These are phyloP conservation scores for Chytriomyces sp. DNA, from an alignment of 192 early-diverging fungal genomes.

Conservation along the genomic window DNA sequence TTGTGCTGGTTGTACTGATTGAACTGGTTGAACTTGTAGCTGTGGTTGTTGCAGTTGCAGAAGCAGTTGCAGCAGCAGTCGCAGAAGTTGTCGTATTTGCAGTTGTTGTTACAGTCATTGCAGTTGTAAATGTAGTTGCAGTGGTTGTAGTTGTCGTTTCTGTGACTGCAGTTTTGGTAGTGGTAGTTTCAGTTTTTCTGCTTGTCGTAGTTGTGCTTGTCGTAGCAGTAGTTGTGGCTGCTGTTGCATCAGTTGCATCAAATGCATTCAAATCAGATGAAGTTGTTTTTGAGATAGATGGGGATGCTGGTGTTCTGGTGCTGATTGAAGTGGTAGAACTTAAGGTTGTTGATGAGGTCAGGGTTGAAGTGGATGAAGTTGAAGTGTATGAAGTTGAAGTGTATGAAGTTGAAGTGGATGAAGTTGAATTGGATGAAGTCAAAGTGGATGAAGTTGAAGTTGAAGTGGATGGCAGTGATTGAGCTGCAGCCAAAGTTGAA, in stretches of 20 bases:
- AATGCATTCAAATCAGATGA: background rate
- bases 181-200: background rate
- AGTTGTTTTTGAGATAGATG: background rate
- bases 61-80: background rate
- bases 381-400: constrained; percentile 75
- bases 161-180: background rate
- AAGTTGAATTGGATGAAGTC: constrained; percentile 58
- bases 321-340: background rate
- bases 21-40: background rate
- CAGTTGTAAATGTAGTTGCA: background rate
- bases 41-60: background rate
- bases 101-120: background rate
- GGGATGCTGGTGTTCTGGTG: background rate
- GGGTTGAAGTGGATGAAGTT: constrained; percentile 57
- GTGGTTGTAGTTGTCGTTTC: background rate
- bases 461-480: no score
- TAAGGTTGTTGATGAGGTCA: constrained; percentile 27
- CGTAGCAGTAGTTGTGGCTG: background rate
- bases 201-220: background rate
- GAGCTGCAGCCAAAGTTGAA: no score
- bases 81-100: background rate
- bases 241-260: constrained; percentile 3
- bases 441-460: constrained; percentile 74
- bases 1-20: background rate
- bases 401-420: constrained; percentile 70